Evolutionary conservation across 2,329 filamentous ascomycete genomes (phyloP).

Genomic region (Colletotrichum sp.): DNA sequence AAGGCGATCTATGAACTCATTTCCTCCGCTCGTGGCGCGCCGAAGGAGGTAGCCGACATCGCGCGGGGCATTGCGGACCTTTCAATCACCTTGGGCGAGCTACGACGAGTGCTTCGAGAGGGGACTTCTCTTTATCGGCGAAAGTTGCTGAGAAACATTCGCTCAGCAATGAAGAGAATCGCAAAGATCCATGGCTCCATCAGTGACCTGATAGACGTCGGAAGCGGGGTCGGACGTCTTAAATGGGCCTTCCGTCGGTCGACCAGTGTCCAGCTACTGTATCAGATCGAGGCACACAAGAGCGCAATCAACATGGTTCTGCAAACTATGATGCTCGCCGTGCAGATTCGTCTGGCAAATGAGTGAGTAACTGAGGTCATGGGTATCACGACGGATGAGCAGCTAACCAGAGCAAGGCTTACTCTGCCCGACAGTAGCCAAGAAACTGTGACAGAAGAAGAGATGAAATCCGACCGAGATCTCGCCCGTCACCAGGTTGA

Average conservation of each 20-base stretch:
- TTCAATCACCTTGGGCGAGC: not conserved
- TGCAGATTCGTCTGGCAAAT: not conserved
- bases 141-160: not conserved
- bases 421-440: rapidly evolving
- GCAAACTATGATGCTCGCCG: not conserved
- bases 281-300: not conserved
- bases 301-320: not conserved
- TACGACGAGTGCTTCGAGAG: not conserved
- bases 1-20: not conserved
- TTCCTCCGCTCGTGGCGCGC: not conserved
- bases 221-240: not conserved
- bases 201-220: not conserved
- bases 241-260: not conserved
- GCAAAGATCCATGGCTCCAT: not conserved
- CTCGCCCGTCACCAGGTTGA: not conserved
- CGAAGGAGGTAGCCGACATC: not conserved
- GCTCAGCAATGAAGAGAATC: not conserved
- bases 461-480: not conserved
- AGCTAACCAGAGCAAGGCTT: rapidly evolving
- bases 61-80: not conserved
- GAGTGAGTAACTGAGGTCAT: not conserved
- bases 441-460: not conserved
- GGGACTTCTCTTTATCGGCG: not conserved
- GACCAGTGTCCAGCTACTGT: not conserved
- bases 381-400: too few species aligned